phyloP scores from a whole-genome alignment of 805 yeast genomes.

The Candida takata region DNA sequence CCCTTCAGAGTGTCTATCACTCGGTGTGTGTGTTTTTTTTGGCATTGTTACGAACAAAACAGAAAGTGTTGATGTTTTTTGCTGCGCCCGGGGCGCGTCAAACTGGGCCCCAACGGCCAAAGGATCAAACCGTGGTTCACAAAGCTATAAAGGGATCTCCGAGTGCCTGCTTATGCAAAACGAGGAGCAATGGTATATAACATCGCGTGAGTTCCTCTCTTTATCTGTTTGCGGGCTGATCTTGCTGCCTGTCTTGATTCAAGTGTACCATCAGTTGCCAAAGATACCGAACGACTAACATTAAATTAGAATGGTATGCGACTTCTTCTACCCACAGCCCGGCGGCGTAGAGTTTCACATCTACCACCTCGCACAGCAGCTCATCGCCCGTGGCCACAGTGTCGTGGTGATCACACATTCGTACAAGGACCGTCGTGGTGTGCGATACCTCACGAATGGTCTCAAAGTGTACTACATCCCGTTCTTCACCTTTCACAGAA shows the following conservation, averaged over 20 bases:
- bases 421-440: constrained; percentile 75
- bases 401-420: constrained; percentile 87
- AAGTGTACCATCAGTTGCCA: too few relatives aligned
- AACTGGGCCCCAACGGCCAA: too few relatives aligned
- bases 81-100: too few relatives aligned
- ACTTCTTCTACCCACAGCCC: constrained; percentile 96
- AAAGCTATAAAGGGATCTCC: too few relatives aligned
- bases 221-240: too few relatives aligned
- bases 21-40: too few relatives aligned
- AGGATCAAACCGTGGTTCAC: too few relatives aligned
- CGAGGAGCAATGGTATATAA: constrained; percentile 21
- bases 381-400: constrained; percentile 74
- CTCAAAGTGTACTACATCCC: constrained; percentile 91
- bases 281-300: not conserved
- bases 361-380: constrained; percentile 79
- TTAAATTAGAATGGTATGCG: constrained; percentile 68
- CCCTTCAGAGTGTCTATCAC: too few relatives aligned
- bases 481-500: constrained; percentile 68
- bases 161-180: not conserved
- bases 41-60: too few relatives aligned
- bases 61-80: too few relatives aligned
- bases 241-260: too few relatives aligned
- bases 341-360: constrained; percentile 98
- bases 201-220: constrained; percentile 21
- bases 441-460: constrained; percentile 81